Base-by-base conservation (phyloP, 2,329 filamentous ascomycete genomes). In the Verticillium albo-atrum region DNA sequence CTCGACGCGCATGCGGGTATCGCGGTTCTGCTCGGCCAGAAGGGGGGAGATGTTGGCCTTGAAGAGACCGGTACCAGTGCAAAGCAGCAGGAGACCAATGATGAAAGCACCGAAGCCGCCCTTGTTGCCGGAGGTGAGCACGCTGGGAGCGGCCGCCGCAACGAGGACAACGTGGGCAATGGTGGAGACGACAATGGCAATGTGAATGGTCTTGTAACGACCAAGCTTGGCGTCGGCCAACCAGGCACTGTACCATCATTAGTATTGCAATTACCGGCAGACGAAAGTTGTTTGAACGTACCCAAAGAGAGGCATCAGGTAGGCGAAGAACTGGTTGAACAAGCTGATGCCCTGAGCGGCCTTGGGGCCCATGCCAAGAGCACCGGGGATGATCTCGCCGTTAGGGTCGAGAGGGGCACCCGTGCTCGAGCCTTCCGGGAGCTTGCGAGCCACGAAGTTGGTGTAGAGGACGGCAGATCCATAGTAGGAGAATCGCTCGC, bases 401-500 rank as follows among this genome's bases (percentile, higher is more conserved):
- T 63, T 61, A 28, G 26, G 25, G 25, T 70, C 67, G 17, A 69
- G 60, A 37, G 72, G 74, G 42, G 81, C 79, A 60, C 85, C 86
- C 1, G 83, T 85, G 25, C 67, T 78, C 5, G 83, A 87, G 17
- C 79, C 79, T 0, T 62, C 57, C 1, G 86, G 85, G 28, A 88
- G 73, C 32, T 77, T 74, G 56, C 81, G 77, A 65, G 84, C 82
- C 67, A 88, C 81, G 67, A 85, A 89, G 73, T 88, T 88, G 70
- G 84, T 85, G 83, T 88, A 90, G 30, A 90, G 78, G 32, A 87
- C 81, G 51, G 84, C 82, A 4, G 86, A 87, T 58, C 89, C 89
- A 68, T 92, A 91, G 82, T 91, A 92, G 15, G 86, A 89, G 75
- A 90, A 91, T 55, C 89, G 86, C 75, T 92, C 89, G 75, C 87